Evolutionary conservation across 140 eudicot genomes (phyloP), one percentile per base, ranked within the genome.

Genomic region (Ambrosia hybrid): DNA sequence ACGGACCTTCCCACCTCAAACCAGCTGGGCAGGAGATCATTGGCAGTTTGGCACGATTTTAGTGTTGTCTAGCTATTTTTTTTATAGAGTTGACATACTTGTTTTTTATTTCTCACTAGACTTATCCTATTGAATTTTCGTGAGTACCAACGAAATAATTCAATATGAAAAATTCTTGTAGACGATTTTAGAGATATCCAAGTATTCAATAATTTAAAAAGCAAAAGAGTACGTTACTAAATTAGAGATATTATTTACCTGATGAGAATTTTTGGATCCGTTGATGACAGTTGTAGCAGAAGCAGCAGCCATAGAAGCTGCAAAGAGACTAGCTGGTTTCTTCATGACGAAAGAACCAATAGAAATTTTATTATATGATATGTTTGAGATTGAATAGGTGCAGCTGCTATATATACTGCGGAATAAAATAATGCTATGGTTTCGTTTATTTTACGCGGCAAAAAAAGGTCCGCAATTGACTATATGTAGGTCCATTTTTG

Each of bases 251-350:
- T 3, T 63, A 5, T 13, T 38, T 84, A 89, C 94, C 91, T 90
- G 77, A 4, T 59, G 81, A 60, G 81, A 70, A 48, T 38, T 13
- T 39, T 72, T 72, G 59, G 86, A 68, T 30, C 65, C 72, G 1
- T 72, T 70, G 5, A 60, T 12, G 15, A 73, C 71, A 30, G 85
- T 73, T 14, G 82, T 72, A 7, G 94, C 87, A 1, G 94, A 62
- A 33, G 84, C 87, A 11, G 84, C 81, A 9, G 91, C 87, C 10
- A 79, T 72, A 10, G 96, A 79, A 41, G 92, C 90, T 2, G 88
- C 95, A 0, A 83, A 21, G 39, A 87, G 11, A 0, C 80, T 2
- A 30, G 34, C 79, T 9, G 92, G 77, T 80, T 87, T 90, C 95
- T 83, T 90, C 97, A 85, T 87, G 52, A 3, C 64, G 34, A 10